Evolutionary conservation across 2,329 filamentous ascomycete species (phyloP), one percentile per base, ranked within the genome.

Genomic region (Sporothrix curviconia): DNA sequence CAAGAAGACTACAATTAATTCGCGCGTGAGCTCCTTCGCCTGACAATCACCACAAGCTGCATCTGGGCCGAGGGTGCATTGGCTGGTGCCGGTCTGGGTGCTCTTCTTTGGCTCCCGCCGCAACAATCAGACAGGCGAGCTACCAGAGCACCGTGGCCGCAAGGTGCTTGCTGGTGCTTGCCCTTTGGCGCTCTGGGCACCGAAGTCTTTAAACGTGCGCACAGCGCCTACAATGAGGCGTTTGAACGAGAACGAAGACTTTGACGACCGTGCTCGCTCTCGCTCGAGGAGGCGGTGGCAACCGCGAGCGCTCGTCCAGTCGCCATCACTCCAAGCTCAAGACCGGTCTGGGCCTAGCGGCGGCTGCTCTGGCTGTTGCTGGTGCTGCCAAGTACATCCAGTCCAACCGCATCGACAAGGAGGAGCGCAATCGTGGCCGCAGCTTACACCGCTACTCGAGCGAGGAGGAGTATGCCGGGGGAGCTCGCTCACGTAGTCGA

Each of bases 341-440:
- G 68, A 84, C 81, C 1, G 83, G 82, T 22, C 72, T 86, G 22
- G 83, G 82, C 32, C 75, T 85, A 42, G 83, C 83, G 8, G 83
- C 82, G 9, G 82, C 83, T 22, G 83, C 82, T 15, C 74, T 86
- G 24, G 83, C 83, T 7, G 80, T 84, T 19, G 82, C 83, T 3
- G 83, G 83, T n/a, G 83, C 83, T 5, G 78, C 82, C 61, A 85
- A 85, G 66, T 85, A 84, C 65, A 79, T 81, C 66, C 78, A 84
- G 61, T 77, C 78, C 63, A 80, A 76, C 68, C 84, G 82, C 65
- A 69, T 79, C 44, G 80, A 85, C 44, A 82, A 79, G 65, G 83
- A 84, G 61, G 82, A 85, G 64, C 68, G 75, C 14, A 71, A 65
- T 25, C 79, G 83, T 51, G 83, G 83, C 9, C 79, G 82, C 44